Conservation (phyloP, 2,329 filamentous ascomycete species). For the Chaetomium strumarium region DNA sequence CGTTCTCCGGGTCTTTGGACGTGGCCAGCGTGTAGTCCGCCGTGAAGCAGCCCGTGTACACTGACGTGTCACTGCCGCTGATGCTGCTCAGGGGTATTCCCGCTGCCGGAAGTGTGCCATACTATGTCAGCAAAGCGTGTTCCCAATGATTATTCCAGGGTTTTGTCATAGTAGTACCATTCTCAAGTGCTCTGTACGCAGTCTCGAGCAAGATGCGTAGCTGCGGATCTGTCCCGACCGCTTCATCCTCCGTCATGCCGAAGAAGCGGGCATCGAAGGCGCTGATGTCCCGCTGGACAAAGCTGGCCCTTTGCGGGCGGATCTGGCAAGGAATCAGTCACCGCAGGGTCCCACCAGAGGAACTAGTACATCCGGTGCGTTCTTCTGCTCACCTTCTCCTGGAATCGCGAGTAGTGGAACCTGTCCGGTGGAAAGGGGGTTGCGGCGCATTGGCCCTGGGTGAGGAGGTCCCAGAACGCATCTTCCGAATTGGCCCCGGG, state of each 20-base stretch:
- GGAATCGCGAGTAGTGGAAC: background rate
- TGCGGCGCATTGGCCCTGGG: background rate
- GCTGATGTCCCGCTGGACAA: background rate
- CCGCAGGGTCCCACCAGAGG: background rate
- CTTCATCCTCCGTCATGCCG: background rate
- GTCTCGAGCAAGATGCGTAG: slow-evolving; percentile 1
- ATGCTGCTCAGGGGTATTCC: background rate
- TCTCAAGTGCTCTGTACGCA: slow-evolving; percentile 2
- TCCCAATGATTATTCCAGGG: background rate
- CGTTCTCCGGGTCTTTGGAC: slow-evolving; percentile 25
- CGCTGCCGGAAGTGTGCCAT: background rate
- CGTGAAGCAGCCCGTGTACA: slow-evolving; percentile 28
- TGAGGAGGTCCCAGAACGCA: background rate
- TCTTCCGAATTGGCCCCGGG: background rate
- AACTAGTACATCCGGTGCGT: too few relatives aligned
- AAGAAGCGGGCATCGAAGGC: slow-evolving; percentile 7
- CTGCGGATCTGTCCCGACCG: slow-evolving; percentile 1
- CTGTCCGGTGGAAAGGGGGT: background rate
- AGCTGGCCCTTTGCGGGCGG: background rate
- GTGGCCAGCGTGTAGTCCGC: slow-evolving; percentile 23
- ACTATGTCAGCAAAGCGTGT: background rate
- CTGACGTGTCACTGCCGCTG: background rate
- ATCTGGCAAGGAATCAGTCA: background rate
- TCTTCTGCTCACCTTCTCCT: background rate
- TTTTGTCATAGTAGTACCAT: background rate